phyloP scores from a whole-genome alignment of 1,284 basidiomycete species.

The Ceraceosorus guamensis region DNA sequence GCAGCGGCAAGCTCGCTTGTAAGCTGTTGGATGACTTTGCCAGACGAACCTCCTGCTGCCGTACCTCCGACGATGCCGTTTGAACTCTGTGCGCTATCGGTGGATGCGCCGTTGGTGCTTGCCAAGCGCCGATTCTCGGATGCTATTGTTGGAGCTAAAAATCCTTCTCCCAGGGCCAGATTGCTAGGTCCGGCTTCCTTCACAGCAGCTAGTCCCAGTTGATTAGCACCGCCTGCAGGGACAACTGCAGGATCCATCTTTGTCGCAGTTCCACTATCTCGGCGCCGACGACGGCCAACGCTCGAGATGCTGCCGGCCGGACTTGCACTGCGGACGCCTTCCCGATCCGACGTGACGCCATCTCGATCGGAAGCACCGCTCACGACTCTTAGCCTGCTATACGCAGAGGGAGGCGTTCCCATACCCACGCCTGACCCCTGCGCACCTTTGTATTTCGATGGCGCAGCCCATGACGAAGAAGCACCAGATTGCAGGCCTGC shows the following conservation, averaged over 20 bases:
- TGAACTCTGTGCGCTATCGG: neutral
- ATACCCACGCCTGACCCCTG: neutral
- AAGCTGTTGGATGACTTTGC: slow-evolving; percentile 26
- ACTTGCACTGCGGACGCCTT: neutral
- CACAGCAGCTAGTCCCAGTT: slow-evolving; percentile 1
- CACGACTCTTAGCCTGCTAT: neutral
- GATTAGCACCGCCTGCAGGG: neutral
- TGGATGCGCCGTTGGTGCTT: slow-evolving; percentile 1
- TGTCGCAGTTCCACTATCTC: slow-evolving; percentile 3
- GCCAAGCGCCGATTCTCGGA: slow-evolving; percentile 12
- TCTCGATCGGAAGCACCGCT: neutral
- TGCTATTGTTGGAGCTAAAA: slow-evolving; percentile 11
- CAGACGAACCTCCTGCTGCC: neutral
- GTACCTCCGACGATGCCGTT: neutral
- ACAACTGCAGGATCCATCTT: slow-evolving; percentile 8
- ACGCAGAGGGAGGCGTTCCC: neutral
- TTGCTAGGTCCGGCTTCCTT: neutral
- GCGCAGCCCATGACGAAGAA: neutral
- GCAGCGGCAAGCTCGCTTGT: slow-evolving; percentile 22
- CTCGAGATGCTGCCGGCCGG: slow-evolving; percentile 6
- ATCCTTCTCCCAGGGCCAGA: slow-evolving; percentile 1
- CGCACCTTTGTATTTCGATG: neutral
- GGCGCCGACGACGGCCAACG: slow-evolving; percentile 10
- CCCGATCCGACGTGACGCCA: slow-evolving; percentile 1
- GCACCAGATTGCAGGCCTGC: too few relatives aligned